Conservation (phyloP, 192 early-diverging fungal genomes). For the Backusella australiensis region DNA sequence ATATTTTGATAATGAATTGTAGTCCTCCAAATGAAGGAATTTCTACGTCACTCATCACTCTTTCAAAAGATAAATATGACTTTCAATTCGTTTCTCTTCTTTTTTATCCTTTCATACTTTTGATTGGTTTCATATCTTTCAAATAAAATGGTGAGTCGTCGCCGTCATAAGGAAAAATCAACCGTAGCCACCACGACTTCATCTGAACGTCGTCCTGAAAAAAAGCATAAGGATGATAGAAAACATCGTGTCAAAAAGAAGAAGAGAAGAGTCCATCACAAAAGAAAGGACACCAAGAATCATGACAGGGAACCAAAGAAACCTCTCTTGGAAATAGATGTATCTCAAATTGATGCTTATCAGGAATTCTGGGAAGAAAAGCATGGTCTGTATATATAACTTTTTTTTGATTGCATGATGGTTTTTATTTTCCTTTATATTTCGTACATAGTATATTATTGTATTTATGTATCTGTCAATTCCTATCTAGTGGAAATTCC, state of each 20-base stretch:
- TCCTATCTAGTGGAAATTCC: conserved; percentile 42
- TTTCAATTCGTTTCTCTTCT: no score
- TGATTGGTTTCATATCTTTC: no score
- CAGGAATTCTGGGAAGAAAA: conserved; percentile 63
- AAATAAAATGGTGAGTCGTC: no score
- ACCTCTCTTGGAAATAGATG: conserved; percentile 22
- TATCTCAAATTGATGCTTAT: conserved; percentile 35
- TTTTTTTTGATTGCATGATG: background rate
- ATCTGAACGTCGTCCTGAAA: conserved; percentile 27
- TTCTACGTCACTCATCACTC: no score
- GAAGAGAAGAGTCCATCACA: conserved; percentile 13
- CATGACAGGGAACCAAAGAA: background rate
- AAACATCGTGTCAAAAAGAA: conserved; percentile 10
- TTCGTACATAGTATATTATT: background rate
- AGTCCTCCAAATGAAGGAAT: no score
- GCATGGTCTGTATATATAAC: conserved; percentile 24
- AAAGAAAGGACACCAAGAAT: background rate
- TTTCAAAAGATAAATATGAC: no score
- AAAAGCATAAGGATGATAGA: conserved; percentile 1
- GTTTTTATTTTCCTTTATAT: background rate
- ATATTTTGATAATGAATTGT: background rate
- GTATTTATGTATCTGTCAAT: no score
- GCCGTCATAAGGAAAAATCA: no score
- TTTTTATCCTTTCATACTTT: no score
- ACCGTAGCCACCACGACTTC: conserved; percentile 36